These are phyloP conservation scores for Amylocarpus encephaloides DNA, from an alignment of 2,329 filamentous ascomycete species.

Conservation along the genomic window DNA sequence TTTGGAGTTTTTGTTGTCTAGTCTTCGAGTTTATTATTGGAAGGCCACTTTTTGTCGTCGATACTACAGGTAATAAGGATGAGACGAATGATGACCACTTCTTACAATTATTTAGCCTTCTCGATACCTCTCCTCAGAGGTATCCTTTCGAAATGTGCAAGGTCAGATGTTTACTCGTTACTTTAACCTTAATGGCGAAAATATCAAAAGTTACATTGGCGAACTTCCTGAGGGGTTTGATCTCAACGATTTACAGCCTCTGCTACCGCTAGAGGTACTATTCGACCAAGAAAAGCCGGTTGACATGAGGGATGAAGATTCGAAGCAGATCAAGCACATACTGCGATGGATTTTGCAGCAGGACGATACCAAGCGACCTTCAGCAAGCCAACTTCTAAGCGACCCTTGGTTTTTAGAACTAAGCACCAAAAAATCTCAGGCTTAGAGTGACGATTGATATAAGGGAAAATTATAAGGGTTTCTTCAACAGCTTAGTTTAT, in stretches of 20 bases:
- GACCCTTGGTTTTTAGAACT: too few species aligned
- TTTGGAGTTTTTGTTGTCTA: too few species aligned
- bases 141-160: too few species aligned
- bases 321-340: constrained; percentile 1
- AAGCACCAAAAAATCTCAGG: too few species aligned
- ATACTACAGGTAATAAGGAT: neutral
- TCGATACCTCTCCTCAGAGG: neutral
- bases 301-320: neutral
- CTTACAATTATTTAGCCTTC: neutral
- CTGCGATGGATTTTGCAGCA: constrained; percentile 1
- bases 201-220: constrained; percentile 1
- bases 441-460: too few species aligned
- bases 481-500: too few species aligned
- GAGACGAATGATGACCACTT: constrained; percentile 2
- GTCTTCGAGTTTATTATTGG: too few species aligned
- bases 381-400: too few species aligned
- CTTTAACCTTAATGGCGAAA: neutral
- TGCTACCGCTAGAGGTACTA: neutral
- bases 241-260: neutral
- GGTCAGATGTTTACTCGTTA: neutral
- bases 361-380: neutral
- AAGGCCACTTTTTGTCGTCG: constrained; percentile 1
- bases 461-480: too few species aligned
- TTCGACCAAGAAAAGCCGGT: neutral
- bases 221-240: constrained; percentile 1